phyloP scores from a whole-genome alignment of 106 monocot genomes.

The Triglochin maritima region DNA sequence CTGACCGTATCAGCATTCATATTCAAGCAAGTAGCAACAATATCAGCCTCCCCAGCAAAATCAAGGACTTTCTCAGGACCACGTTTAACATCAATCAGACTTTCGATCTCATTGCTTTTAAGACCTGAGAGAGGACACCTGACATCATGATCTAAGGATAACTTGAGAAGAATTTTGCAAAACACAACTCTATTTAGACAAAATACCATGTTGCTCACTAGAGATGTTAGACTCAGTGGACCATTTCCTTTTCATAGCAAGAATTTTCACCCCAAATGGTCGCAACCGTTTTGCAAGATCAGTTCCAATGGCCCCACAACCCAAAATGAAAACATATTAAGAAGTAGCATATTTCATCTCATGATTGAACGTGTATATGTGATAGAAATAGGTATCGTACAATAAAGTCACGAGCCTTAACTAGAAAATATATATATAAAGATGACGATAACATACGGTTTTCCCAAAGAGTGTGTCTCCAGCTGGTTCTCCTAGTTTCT shows the following conservation, averaged over 20 bases:
- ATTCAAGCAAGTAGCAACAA: conserved; percentile 66
- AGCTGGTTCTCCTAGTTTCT: conserved; percentile 46
- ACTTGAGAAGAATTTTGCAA: neutral
- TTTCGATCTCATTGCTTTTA: conserved; percentile 26
- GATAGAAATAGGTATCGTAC: neutral
- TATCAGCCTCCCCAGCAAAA: conserved; percentile 89
- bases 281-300: conserved; percentile 73
- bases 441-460: conserved; percentile 36
- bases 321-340: conserved; percentile 69
- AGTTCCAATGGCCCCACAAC: conserved; percentile 75
- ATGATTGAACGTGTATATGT: neutral
- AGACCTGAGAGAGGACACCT: conserved; percentile 4
- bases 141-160: conserved; percentile 2
- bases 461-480: conserved; percentile 87
- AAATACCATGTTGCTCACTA: conserved; percentile 17
- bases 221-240: conserved; percentile 1
- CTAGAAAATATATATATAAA: neutral
- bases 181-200: neutral
- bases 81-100: conserved; percentile 66
- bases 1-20: conserved; percentile 60
- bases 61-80: conserved; percentile 54
- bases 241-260: conserved; percentile 90
- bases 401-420: too few relatives aligned
- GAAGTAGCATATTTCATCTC: neutral
- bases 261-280: conserved; percentile 80